Evolutionary conservation across 23 red algal species (phyloP).

Genomic region (Gracilaria vermiculophylla): DNA sequence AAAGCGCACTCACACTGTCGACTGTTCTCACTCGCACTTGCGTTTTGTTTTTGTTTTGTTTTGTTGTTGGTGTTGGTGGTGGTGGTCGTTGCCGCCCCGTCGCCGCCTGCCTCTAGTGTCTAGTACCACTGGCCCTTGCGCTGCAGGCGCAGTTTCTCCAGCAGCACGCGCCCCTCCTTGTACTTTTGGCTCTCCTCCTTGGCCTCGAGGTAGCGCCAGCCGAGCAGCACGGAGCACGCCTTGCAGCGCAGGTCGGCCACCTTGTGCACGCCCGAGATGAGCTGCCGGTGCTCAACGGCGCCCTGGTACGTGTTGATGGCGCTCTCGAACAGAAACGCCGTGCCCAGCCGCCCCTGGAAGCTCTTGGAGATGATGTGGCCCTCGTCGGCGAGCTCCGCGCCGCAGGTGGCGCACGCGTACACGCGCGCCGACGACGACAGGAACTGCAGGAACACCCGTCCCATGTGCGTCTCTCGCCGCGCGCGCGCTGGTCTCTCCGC

Average conservation of each 20-base stretch:
- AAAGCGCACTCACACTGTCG: too few species aligned
- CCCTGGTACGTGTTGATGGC: conserved; percentile 81
- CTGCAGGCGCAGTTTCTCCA: conserved; percentile 62
- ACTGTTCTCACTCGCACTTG: too few species aligned
- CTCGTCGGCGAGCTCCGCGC: conserved; percentile 79
- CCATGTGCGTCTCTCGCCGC: too few species aligned
- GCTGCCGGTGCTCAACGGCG: conserved; percentile 72
- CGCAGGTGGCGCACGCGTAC: conserved; percentile 78
- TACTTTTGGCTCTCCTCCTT: conserved; percentile 92
- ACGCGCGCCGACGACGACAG: conserved; percentile 55
- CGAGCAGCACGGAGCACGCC: conserved; percentile 73
- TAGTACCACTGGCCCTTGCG: conserved; percentile 43
- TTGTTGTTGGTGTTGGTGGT: too few species aligned
- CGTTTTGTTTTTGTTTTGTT: too few species aligned
- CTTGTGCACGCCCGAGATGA: conserved; percentile 89
- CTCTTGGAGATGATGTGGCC: conserved; percentile 89
- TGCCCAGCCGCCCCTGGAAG: conserved; percentile 86
- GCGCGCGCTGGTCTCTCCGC: too few species aligned
- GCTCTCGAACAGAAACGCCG: conserved; percentile 86
- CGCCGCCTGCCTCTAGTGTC: background rate
- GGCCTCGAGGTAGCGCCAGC: conserved; percentile 95
- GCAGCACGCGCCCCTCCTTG: conserved; percentile 90
- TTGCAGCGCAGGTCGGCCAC: conserved; percentile 91
- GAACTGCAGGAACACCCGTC: conserved; percentile 77
- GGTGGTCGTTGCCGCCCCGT: too few species aligned